Base-by-base conservation (phyloP, 106 monocot genomes). In the Ottelia alismoides region DNA sequence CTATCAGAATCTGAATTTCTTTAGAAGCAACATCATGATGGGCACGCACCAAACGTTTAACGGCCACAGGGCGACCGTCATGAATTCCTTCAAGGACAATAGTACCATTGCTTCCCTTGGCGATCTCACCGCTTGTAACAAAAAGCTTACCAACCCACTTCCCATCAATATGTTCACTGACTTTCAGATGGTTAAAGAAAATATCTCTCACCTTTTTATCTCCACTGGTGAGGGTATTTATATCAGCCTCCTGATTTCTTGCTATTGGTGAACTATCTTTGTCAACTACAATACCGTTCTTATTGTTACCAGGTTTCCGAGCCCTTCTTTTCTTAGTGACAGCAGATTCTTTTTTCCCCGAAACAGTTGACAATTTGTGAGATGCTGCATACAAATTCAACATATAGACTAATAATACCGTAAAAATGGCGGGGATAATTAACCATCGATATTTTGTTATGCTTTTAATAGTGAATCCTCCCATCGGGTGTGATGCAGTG, bases 51-150 rank as follows among this genome's bases (percentile, higher is more conserved):
- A 98, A 72, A 10, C 96, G 73, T 65, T 98, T 98, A 23, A 98
- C 82, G 46, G 96, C 96, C 65, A 98, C 96, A 16, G 61, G 66
- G 54, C 89, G n/a, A 47, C 96, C 72, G 48, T 74, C 76, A 72
- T 82, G 80, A 60, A 66, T 27, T 30, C 96, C 96, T 72, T 98
- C 89, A 53, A 98, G 58, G 26, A 98, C 81, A 54, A 98, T 72
- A 18, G 96, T 98, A 11, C 96, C 96, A 74, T 98, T 98, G 72
- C 96, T 98, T 26, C 96, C 96, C 31, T 74, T 82, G 22, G 85
- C 96, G 56, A 98, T 98, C 77, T 85, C 89, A 50, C 44, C 62
- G 69, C 79, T 85, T 51, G 74, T 72, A 45, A 98, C 63, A 71
- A 82, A 70, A 25, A 98, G 81, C 57, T 73, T 89, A 27, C 88